These are phyloP conservation scores for Brettanomyces sp. DNA, from an alignment of 805 yeast species.

Conservation along the genomic window DNA sequence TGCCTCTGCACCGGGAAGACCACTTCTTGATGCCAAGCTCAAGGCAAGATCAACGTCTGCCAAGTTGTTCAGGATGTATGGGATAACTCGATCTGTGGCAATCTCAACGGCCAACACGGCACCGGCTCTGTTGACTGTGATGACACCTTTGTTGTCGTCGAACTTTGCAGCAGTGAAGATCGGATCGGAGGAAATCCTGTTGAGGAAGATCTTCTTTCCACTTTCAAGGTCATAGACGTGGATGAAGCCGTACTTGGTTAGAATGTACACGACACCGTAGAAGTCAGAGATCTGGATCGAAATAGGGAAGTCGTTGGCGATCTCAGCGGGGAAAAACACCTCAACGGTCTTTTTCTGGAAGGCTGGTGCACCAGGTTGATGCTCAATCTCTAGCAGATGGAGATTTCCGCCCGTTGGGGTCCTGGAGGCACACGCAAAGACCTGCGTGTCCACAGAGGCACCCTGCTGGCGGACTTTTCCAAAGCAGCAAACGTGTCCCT, in stretches of 20 bases:
- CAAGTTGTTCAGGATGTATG: constrained; percentile 79
- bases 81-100: constrained; percentile 74
- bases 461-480: constrained; percentile 69
- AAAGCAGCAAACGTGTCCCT: constrained; percentile 94
- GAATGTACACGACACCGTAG: constrained; percentile 79
- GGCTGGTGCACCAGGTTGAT: constrained; percentile 71
- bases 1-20: constrained; percentile 94
- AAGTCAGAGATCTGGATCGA: constrained; percentile 76
- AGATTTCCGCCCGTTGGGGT: constrained; percentile 75
- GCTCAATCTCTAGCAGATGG: constrained; percentile 94
- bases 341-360: constrained; percentile 87
- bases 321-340: constrained; percentile 94
- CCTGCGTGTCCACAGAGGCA: constrained; percentile 67
- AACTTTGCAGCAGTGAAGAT: constrained; percentile 82
- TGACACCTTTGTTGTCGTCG: constrained; percentile 68
- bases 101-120: constrained; percentile 90
- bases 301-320: constrained; percentile 92
- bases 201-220: constrained; percentile 87
- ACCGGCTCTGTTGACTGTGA: constrained; percentile 91
- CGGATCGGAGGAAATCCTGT: constrained; percentile 92
- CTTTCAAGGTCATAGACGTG: constrained; percentile 91
- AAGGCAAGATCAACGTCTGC: constrained; percentile 83
- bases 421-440: constrained; percentile 89
- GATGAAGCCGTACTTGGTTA: constrained; percentile 94
- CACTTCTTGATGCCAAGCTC: constrained; percentile 87